Conservation (phyloP, 2,329 filamentous ascomycete genomes). For the Lasiodiplodia sp. region DNA sequence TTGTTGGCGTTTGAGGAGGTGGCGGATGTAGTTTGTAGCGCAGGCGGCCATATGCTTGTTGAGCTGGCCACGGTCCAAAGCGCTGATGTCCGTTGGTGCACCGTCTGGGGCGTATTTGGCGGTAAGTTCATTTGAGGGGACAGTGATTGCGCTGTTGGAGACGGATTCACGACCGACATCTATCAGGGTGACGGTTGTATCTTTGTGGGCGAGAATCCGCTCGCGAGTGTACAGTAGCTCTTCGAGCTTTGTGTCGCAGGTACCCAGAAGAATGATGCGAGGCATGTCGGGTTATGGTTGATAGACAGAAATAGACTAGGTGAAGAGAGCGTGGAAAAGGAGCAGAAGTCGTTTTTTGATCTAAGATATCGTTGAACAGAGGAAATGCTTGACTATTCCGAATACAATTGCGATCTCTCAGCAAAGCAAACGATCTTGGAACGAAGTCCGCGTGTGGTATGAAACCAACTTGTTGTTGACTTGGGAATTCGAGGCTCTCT, state of each 20-base stretch:
- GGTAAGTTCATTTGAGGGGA: conserved; percentile 55
- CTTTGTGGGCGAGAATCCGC: conserved; percentile 49
- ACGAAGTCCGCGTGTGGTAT: neutral
- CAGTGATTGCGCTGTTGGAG: conserved; percentile 56
- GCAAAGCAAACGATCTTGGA: neutral
- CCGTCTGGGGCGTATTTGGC: conserved; percentile 34
- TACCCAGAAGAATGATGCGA: conserved; percentile 65
- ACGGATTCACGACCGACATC: conserved; percentile 62
- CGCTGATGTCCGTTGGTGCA: conserved; percentile 41
- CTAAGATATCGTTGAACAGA: neutral
- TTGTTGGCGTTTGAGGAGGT: neutral
- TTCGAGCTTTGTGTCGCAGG: conserved; percentile 69
- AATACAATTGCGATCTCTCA: neutral
- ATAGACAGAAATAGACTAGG: neutral
- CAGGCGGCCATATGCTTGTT: conserved; percentile 63
- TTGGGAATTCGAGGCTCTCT: neutral
- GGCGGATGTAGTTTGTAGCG: conserved; percentile 53
- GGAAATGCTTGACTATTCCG: neutral
- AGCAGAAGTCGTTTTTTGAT: no score
- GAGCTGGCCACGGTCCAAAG: conserved; percentile 61
- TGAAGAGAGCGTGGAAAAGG: neutral
- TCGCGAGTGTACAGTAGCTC: conserved; percentile 65
- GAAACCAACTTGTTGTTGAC: neutral
- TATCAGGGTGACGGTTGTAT: conserved; percentile 56
- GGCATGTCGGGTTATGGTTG: conserved; percentile 20